Evolutionary conservation across 345 rosid genomes (phyloP).

Genomic region (Euclidium syriacum): DNA sequence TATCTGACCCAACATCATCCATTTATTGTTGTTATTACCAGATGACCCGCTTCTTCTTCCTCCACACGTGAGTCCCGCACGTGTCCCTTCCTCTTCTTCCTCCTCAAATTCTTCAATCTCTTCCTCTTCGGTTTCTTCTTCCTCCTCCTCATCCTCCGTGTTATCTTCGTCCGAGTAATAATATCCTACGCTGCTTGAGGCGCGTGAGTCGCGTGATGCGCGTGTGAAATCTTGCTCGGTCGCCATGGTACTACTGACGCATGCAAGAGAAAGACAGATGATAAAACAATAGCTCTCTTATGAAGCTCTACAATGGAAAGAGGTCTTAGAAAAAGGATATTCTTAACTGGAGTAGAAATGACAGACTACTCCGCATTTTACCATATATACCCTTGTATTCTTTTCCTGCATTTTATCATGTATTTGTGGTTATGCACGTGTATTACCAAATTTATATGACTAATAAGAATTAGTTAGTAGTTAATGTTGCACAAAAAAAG

Average conservation of each 20-base stretch:
- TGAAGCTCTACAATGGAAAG: slow-evolving; percentile 4
- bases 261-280: slow-evolving; percentile 15
- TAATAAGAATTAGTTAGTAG: neutral
- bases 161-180: slow-evolving; percentile 40
- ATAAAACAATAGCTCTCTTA: neutral
- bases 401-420: neutral
- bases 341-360: neutral
- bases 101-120: slow-evolving; percentile 8
- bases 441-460: neutral
- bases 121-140: slow-evolving; percentile 21
- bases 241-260: slow-evolving; percentile 31
- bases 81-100: slow-evolving; percentile 27
- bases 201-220: slow-evolving; percentile 27
- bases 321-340: neutral
- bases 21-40: slow-evolving; percentile 27
- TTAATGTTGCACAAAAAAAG: neutral
- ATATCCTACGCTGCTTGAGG: slow-evolving; percentile 26
- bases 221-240: slow-evolving; percentile 31
- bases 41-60: slow-evolving; percentile 24
- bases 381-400: neutral
- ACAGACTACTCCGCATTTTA: neutral
- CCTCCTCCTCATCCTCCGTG: slow-evolving; percentile 23
- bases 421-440: neutral
- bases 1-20: slow-evolving; percentile 50
- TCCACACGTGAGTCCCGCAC: slow-evolving; percentile 19